A percentile compares a stretch with the other conserved stretches of the same genome.
These are phyloP conservation scores for Parmelia sp. DNA, from an alignment of 495 filamentous ascomycete genomes.

Conservation along the genomic window DNA sequence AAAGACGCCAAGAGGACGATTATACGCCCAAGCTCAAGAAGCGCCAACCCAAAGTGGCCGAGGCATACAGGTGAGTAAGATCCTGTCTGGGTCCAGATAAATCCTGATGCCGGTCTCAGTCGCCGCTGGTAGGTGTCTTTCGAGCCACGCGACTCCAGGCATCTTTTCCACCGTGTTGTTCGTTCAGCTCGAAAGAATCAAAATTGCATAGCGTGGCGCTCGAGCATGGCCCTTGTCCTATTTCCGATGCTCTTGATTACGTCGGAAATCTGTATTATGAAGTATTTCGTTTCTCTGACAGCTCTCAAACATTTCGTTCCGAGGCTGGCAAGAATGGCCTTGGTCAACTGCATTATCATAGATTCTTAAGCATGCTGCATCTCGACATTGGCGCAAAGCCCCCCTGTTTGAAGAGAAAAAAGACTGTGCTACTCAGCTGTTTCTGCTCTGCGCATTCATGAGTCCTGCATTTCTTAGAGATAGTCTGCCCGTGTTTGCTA, in stretches of 20 bases:
- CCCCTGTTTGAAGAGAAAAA: constrained; percentile 9
- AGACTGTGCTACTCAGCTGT: not conserved
- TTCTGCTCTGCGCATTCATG: constrained; percentile 11
- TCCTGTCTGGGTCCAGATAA: not conserved
- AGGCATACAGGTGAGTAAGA: constrained; percentile 26
- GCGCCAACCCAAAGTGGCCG: constrained; percentile 28
- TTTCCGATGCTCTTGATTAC: constrained; percentile 8
- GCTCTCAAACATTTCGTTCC: not conserved
- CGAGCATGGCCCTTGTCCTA: not conserved
- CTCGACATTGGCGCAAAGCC: constrained; percentile 7
- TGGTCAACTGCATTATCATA: constrained; percentile 5
- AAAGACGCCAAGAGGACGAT: constrained; percentile 29
- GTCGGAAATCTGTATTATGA: constrained; percentile 12
- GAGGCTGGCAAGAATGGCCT: not conserved
- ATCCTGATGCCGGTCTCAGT: constrained; percentile 24
- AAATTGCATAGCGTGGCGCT: constrained; percentile 15
- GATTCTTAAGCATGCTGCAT: constrained; percentile 15
- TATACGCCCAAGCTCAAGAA: constrained; percentile 26
- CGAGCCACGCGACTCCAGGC: not conserved
- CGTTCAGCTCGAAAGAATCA: constrained; percentile 10
- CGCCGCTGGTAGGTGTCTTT: constrained; percentile 28
- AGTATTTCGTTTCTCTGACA: constrained; percentile 9
- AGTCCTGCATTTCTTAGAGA: constrained; percentile 1
- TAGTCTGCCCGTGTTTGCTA: not conserved
- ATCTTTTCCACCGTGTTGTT: constrained; percentile 14